Evolutionary conservation across 176 grass and related monocot species (phyloP), one percentile per base, ranked within the genome.

Genomic region (Carex pumila): DNA sequence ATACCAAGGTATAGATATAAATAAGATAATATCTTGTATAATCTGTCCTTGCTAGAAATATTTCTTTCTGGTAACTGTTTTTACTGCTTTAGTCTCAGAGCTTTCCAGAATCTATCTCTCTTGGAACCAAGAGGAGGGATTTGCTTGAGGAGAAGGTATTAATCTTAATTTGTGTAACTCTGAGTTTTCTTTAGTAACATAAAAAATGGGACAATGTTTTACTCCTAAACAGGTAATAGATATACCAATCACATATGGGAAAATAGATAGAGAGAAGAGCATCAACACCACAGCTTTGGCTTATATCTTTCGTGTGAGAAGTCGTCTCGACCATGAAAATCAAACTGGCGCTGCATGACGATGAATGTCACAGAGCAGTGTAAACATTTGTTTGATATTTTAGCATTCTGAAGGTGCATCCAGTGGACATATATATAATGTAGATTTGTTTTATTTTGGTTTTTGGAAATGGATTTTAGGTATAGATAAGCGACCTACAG

Each of bases 161-260:
- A 31, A 34, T 18, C 50, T 57, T 78, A 55, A 76, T 31, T 55
- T 55, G 25, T 14, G 15, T 15, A 29, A 25, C 11, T 55, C 41
- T 34, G 68, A 70, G 37, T 78, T 78, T 78, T 2, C 73, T 56
- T 78, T 55, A 55, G 47, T 77, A 55, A 77, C 19, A 31, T 76
- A 4, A 55, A 43, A 45, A 45, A 45, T 45, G 43, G 8, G 43
- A 45, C 43, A 45, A 9, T 60, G 57, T 14, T 67, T 67, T 34
- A 4, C 49, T 55, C 25, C 7, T 3, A 77, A 77, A n/a, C 73
- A 77, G 50, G 73, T 77, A 13, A 77, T 56, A 31, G 73, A 77
- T 56, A 34, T 77, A 56, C 73, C 50, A 56, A 31, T 77, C 43
- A 22, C 0, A 32, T 50, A 77, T 5, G 73, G 25, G 50, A 31